phyloP scores from a whole-genome alignment of 495 filamentous ascomycete genomes.

The Penicillium flavigenum region DNA sequence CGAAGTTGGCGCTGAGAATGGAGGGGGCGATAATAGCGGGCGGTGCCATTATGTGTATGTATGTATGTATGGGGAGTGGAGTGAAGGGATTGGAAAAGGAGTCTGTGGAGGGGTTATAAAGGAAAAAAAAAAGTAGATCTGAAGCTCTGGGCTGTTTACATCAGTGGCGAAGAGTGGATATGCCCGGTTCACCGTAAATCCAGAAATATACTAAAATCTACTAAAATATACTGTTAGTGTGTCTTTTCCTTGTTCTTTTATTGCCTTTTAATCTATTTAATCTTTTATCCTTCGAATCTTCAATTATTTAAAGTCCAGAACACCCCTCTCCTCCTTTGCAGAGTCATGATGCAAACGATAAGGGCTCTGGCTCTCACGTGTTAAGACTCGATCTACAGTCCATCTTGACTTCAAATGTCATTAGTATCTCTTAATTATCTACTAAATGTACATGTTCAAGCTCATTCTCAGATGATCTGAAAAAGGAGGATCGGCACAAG shows the following conservation, averaged over 20 bases:
- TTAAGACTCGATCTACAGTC: constrained; percentile 1
- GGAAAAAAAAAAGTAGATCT: constrained; percentile 2
- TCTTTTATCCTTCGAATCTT: too few species aligned
- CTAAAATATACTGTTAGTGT: too few species aligned
- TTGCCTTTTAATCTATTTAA: too few species aligned
- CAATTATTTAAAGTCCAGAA: too few species aligned
- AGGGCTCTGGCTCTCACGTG: constrained; percentile 31
- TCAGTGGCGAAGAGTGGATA: constrained; percentile 34
- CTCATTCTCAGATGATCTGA: constrained; percentile 13
- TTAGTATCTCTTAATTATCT: too few species aligned
- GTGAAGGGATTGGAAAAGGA: neutral
- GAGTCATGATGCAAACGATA: constrained; percentile 25
- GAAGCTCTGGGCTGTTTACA: constrained; percentile 21
- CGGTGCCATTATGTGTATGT: constrained; percentile 58
- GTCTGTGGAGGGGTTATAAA: constrained; percentile 5
- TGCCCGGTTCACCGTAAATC: constrained; percentile 17
- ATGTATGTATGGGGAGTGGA: neutral
- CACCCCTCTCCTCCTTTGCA: too few species aligned
- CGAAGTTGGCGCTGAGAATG: constrained; percentile 96
- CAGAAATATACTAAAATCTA: neutral
- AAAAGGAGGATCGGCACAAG: constrained; percentile 12
- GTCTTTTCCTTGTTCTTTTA: too few species aligned
- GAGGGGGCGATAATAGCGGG: constrained; percentile 94
- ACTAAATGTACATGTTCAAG: neutral
- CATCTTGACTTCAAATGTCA: neutral